A percentile compares a stretch with the other conserved stretches of the same genome.
Evolutionary conservation across 2,329 filamentous ascomycete genomes (phyloP).

Genomic region (Fusarium heterosporum): DNA sequence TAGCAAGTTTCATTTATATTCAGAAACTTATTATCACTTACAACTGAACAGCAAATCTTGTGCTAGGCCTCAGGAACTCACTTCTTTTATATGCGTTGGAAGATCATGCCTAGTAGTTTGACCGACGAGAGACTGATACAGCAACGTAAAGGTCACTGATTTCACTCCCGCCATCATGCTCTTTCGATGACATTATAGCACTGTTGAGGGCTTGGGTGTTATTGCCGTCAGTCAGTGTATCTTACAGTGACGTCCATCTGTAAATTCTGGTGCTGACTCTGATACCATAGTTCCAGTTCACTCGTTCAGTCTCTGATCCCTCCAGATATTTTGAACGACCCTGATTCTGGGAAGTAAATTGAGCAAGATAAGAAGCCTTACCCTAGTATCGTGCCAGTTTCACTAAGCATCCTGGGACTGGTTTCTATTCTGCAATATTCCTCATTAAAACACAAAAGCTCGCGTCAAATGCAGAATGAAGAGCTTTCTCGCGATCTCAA

Average conservation of each 20-base stretch:
- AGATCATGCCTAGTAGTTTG: conserved; percentile 57
- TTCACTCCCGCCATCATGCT: conserved; percentile 60
- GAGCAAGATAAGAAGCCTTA: conserved; percentile 5
- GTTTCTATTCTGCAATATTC: conserved; percentile 48
- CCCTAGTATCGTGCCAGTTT: conserved; percentile 50
- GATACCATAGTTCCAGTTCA: conserved; percentile 27
- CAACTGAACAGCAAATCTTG: conserved; percentile 48
- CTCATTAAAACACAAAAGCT: conserved; percentile 54
- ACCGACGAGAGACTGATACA: conserved; percentile 59
- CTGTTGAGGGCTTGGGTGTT: conserved; percentile 57
- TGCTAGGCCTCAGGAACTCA: conserved; percentile 60
- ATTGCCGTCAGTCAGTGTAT: conserved; percentile 57
- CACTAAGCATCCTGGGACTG: conserved; percentile 47
- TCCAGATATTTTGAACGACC: not conserved
- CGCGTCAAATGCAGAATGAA: not conserved
- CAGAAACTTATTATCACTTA: not conserved
- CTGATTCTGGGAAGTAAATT: not conserved
- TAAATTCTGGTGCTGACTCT: conserved; percentile 29
- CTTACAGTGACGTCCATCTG: conserved; percentile 25
- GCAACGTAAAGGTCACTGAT: conserved; percentile 57
- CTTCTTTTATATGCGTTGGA: conserved; percentile 64
- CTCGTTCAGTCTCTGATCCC: conserved; percentile 25
- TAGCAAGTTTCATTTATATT: conserved; percentile 47
- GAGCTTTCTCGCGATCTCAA: conserved; percentile 32
- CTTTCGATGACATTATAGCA: conserved; percentile 63